These are phyloP conservation scores for grape (Vitis vinifera) DNA, from an alignment of 164 flowering plant species.

Conservation along the genomic window DNA sequence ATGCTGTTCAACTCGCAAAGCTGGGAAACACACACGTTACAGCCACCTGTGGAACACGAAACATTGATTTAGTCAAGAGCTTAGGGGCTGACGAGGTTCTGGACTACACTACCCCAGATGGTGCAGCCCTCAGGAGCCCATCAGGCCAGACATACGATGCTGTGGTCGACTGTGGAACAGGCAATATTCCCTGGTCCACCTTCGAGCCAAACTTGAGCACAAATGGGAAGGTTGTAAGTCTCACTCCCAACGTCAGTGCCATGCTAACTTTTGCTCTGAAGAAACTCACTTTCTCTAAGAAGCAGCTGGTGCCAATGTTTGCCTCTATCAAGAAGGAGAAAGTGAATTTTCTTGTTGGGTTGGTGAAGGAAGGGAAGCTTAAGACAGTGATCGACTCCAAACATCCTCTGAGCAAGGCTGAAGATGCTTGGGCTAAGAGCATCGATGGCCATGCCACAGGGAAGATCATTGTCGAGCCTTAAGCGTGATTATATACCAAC, in stretches of 20 bases:
- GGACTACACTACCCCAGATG: conserved; percentile 33
- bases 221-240: conserved; percentile 26
- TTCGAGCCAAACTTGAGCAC: conserved; percentile 21
- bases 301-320: conserved; percentile 24
- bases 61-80: too few species aligned
- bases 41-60: too few species aligned
- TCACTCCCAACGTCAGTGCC: conserved; percentile 18
- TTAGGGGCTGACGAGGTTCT: conserved; percentile 25
- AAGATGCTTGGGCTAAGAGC: too few species aligned
- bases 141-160: conserved; percentile 35
- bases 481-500: neutral
- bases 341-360: conserved; percentile 19
- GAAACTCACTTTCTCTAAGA: conserved; percentile 27
- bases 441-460: conserved; percentile 16
- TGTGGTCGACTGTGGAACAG: conserved; percentile 23
- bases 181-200: conserved; percentile 25
- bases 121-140: conserved; percentile 30
- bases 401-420: too few species aligned
- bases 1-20: too few species aligned
- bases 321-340: conserved; percentile 16
- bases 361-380: conserved; percentile 23
- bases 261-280: conserved; percentile 16
- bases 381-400: too few species aligned
- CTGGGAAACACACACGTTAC: too few species aligned
- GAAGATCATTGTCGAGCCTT: conserved; percentile 1